Conservation (phyloP, 1,284 basidiomycete genomes). For the Boletus calvinii region DNA sequence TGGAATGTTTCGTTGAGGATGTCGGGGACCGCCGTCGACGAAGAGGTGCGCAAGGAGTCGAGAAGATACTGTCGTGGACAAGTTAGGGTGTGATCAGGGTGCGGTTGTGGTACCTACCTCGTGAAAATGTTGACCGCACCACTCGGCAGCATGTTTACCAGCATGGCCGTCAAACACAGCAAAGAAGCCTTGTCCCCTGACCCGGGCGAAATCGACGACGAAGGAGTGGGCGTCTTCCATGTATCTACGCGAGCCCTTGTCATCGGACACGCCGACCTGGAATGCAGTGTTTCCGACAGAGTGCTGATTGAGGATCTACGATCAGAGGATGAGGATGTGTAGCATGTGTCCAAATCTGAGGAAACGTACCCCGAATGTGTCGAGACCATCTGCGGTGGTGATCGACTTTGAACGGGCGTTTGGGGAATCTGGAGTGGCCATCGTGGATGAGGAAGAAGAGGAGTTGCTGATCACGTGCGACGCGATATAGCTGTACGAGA, state of each 20-base stretch:
- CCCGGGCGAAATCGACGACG: conserved; percentile 87
- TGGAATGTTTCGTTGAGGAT: conserved; percentile 94
- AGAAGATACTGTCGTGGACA: conserved; percentile 50
- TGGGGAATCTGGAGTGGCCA: conserved; percentile 33
- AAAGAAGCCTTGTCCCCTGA: conserved; percentile 96
- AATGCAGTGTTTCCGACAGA: conserved; percentile 59
- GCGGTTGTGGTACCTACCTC: conserved; percentile 49
- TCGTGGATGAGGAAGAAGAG: conserved; percentile 12
- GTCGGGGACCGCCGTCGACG: conserved; percentile 75
- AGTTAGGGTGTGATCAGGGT: neutral
- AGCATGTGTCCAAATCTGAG: neutral
- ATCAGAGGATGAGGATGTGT: conserved; percentile 6
- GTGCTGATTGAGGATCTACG: conserved; percentile 58
- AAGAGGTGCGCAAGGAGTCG: conserved; percentile 47
- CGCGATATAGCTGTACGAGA: conserved; percentile 12
- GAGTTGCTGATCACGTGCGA: conserved; percentile 23
- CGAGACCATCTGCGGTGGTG: conserved; percentile 64
- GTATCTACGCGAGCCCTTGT: conserved; percentile 86
- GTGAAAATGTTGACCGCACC: conserved; percentile 97
- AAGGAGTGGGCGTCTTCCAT: conserved; percentile 99
- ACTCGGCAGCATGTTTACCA: conserved; percentile 97
- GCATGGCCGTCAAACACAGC: conserved; percentile 99
- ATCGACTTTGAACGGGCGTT: conserved; percentile 79
- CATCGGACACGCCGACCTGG: conserved; percentile 88
- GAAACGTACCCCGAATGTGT: conserved; percentile 71